Evolutionary conservation across 495 filamentous ascomycete genomes (phyloP), one percentile per base, ranked within the genome.

Genomic region (Diplogelasinospora grovesii): DNA sequence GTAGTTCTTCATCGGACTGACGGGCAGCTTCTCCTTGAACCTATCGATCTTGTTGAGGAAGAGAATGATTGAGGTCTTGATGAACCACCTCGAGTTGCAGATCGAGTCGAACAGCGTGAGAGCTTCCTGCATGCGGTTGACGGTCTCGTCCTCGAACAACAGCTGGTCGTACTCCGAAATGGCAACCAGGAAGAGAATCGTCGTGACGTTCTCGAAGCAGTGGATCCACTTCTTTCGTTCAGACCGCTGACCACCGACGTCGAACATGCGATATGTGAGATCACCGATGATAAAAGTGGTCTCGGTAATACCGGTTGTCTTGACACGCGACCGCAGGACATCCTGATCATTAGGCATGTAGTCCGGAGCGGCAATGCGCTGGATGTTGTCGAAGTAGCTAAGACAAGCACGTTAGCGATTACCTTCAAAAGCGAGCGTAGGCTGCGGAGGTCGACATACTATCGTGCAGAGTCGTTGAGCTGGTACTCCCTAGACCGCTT

Each of bases 171-270:
- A 98, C 62, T 95, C 92, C 55, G 92, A 97, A 61, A 98, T 98
- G 63, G 92, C 92, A 41, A 97, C 92, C 41, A 98, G 68, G 81
- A 98, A 98, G 24, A 98, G 84, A 52, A 98, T 95, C 13, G 92
- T 95, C 31, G 90, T 95, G 57, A 98, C 92, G 54, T 98, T 97
- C 71, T 98, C 92, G 70, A 98, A 98, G 73, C 90, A 95, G 72
- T 99, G 92, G 45, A 99, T 99, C 92, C 92, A 99, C 82, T 99
- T 99, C 83, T 99, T 99, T 50, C 92, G 85, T 67, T 99, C 92
- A 1, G 93, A 97, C 53, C 92, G 83, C 68, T 97, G 92, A 55
- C 92, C 92, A 74, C 92, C 92, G 22, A 99, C 92, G 62, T 99
- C 92, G 70, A 97, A 97, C 92, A 99, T 99, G 41, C 93, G 82